Evolutionary conservation across 306 rosid genomes (phyloP).

Genomic region (Alnus rubra): DNA sequence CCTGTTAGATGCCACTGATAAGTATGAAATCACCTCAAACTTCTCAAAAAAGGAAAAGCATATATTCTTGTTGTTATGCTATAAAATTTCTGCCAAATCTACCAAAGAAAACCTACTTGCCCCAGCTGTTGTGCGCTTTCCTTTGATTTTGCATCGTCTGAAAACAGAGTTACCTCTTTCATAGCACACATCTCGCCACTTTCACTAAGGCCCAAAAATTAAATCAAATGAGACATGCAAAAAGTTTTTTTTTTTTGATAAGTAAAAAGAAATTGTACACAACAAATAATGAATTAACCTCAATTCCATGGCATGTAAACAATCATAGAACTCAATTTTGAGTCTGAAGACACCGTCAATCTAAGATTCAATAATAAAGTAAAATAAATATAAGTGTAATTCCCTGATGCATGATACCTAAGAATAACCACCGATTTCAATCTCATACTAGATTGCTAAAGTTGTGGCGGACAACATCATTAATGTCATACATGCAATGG

Average conservation of each 20-base stretch:
- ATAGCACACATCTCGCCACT: slow-evolving; percentile 99
- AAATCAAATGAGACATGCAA: slow-evolving; percentile 33
- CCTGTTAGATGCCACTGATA: slow-evolving; percentile 35
- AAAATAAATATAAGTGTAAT: background rate
- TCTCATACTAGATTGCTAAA: slow-evolving; percentile 5
- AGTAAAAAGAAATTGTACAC: slow-evolving; percentile 8
- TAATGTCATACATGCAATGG: slow-evolving; percentile 7
- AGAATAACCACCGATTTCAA: background rate
- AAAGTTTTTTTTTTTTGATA: background rate
- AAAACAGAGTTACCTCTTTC: slow-evolving; percentile 97
- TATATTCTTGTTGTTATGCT: background rate
- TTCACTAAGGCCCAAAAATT: slow-evolving; percentile 56
- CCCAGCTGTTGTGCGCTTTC: slow-evolving; percentile 91
- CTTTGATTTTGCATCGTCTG: slow-evolving; percentile 94
- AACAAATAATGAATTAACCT: background rate
- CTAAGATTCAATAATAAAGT: background rate
- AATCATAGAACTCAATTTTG: slow-evolving; percentile 6
- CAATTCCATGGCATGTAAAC: background rate
- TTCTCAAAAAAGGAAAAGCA: slow-evolving; percentile 10
- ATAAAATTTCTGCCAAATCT: slow-evolving; percentile 13
- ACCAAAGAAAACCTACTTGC: slow-evolving; percentile 58
- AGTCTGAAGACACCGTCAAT: background rate
- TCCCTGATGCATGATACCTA: background rate
- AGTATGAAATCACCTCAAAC: slow-evolving; percentile 17
- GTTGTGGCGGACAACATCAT: slow-evolving; percentile 6